A percentile compares a stretch with the other conserved stretches of the same genome.
Evolutionary conservation across 257 asterid genomes (phyloP).

Genomic region (Nicotiana tabacum): DNA sequence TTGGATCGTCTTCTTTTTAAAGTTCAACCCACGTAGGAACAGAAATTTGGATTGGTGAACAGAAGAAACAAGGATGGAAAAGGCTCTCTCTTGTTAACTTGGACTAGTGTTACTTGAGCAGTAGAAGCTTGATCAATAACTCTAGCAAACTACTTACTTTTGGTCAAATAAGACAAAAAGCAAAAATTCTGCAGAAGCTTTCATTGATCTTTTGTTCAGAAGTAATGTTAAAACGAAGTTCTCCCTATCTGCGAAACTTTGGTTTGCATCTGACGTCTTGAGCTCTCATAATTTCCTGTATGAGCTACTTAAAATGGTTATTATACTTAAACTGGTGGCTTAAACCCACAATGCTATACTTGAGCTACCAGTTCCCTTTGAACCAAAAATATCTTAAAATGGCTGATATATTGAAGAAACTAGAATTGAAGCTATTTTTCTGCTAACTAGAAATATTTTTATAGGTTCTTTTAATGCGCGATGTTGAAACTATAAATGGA

Average conservation of each 20-base stretch:
- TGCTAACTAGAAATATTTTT: background rate
- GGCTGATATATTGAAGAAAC: background rate
- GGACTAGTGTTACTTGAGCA: background rate
- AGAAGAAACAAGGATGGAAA: background rate
- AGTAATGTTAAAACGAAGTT: background rate
- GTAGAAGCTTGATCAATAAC: background rate
- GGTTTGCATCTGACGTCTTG: background rate
- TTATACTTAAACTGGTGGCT: background rate
- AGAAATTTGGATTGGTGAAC: background rate
- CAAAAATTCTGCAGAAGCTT: background rate
- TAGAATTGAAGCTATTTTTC: background rate
- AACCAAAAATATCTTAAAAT: background rate
- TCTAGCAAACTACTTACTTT: background rate
- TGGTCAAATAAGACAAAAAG: background rate
- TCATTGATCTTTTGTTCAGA: background rate
- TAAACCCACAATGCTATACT: background rate
- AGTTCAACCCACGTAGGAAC: background rate
- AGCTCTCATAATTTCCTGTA: background rate
- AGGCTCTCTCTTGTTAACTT: background rate
- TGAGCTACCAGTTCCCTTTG: background rate
- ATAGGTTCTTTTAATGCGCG: background rate
- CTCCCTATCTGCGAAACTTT: background rate
- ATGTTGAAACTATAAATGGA: background rate
- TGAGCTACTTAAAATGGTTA: background rate
- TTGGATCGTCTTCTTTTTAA: background rate